Conservation (phyloP, 164 flowering plant genomes). For the Tetracentron sinense region DNA sequence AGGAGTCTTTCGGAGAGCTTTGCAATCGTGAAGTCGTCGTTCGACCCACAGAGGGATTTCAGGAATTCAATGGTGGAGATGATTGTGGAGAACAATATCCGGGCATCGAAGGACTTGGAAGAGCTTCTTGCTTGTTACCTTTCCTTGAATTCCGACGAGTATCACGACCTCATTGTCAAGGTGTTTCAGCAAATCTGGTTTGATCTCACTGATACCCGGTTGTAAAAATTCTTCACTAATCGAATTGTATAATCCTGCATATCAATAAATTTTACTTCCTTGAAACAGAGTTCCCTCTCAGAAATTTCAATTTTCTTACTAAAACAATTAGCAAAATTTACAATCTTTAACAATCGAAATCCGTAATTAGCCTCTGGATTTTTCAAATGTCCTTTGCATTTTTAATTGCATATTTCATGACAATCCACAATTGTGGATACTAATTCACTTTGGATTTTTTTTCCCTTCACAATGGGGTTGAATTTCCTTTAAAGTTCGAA, state of each 20-base stretch:
- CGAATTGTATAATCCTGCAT: background rate
- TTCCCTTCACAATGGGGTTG: too few species aligned
- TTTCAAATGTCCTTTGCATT: too few species aligned
- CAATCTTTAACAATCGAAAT: background rate
- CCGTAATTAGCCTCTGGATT: too few species aligned
- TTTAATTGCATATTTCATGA: too few species aligned
- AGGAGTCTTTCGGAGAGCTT: slow-evolving; percentile 9
- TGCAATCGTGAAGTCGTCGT: slow-evolving; percentile 33
- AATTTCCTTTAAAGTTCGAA: too few species aligned
- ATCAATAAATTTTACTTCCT: background rate
- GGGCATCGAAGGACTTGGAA: slow-evolving; percentile 35
- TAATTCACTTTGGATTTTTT: too few species aligned
- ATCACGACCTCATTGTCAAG: slow-evolving; percentile 35
- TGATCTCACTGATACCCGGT: slow-evolving; percentile 12
- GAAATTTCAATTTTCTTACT: background rate
- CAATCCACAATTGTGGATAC: too few species aligned
- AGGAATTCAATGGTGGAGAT: slow-evolving; percentile 54
- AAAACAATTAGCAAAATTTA: background rate
- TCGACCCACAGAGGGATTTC: slow-evolving; percentile 51
- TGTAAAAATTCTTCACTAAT: slow-evolving; percentile 9
- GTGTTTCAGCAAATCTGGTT: slow-evolving; percentile 43
- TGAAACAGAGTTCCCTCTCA: background rate
- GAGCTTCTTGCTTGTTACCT: slow-evolving; percentile 43
- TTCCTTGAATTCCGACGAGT: slow-evolving; percentile 30
- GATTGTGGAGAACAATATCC: slow-evolving; percentile 42